Evolutionary conservation across 2,329 filamentous ascomycete species (phyloP).

Genomic region (Beauveria sp.): DNA sequence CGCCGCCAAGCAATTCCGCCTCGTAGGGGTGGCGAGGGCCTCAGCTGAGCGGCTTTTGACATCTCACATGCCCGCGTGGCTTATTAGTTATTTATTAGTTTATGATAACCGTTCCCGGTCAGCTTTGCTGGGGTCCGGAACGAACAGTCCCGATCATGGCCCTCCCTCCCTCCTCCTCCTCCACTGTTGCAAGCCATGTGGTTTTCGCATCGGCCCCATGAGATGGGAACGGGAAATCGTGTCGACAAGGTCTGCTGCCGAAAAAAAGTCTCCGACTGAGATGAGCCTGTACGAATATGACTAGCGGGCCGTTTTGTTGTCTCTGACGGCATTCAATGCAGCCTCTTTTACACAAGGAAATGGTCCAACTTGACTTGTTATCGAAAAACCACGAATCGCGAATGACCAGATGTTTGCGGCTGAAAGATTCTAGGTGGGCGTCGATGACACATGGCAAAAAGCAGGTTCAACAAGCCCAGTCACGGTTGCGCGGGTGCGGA

Average conservation of each 20-base stretch:
- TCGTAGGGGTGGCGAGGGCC: not conserved
- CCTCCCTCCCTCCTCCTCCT: not conserved
- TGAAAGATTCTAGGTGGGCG: too few relatives aligned
- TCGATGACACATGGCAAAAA: too few relatives aligned
- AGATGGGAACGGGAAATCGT: not conserved
- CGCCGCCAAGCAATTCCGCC: constrained; percentile 1
- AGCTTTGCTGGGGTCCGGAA: not conserved
- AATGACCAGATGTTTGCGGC: too few relatives aligned
- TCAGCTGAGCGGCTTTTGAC: constrained; percentile 5
- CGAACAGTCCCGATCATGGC: constrained; percentile 9
- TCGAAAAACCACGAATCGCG: too few relatives aligned
- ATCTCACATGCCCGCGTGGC: not conserved
- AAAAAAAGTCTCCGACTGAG: not conserved
- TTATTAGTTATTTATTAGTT: too few relatives aligned
- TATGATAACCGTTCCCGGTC: not conserved
- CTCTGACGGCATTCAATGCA: too few relatives aligned
- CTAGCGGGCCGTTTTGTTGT: too few relatives aligned
- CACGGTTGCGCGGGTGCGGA: too few relatives aligned
- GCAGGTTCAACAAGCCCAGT: too few relatives aligned
- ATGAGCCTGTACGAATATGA: too few relatives aligned
- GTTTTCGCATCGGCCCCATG: not conserved
- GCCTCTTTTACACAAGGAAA: too few relatives aligned
- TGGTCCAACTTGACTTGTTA: too few relatives aligned
- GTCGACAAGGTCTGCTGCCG: not conserved
- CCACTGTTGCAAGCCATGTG: not conserved